Base-by-base conservation (phyloP, 176 grass and related monocot genomes). In the Urochloa ruziziensis region DNA sequence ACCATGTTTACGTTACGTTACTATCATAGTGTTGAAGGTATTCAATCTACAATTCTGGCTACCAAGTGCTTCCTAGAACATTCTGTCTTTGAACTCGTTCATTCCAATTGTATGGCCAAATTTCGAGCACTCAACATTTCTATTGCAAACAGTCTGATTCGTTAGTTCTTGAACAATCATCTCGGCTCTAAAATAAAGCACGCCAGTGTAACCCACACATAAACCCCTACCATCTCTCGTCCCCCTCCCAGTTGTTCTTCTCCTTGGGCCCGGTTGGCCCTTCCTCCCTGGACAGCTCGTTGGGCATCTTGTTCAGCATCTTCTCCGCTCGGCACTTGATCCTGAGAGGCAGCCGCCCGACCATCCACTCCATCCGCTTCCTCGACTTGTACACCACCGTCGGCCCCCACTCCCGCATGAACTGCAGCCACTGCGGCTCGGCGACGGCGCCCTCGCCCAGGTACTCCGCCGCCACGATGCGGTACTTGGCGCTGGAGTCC, bases 331-430 rank as follows among this genome's bases (percentile, higher is more conserved):
- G 73, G 35, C 81, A 70, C 53, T 61, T 88, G 19, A 98, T 57
- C 76, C 67, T 85, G 39, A 28, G 16, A 3, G 91, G 96, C 34
- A 94, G 46, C 49, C 49, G 48, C 3, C 74, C 49, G 37, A 88
- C 18, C 48, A 88, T 67, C 75, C 54, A 74, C 53, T 95, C 93
- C 43, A 91, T 77, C 51, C 85, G 52, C 72, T 74, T 87, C 84
- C 81, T 91, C 21, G 81, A 91, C 77, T 62, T 84, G 77, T 95
- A 94, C 28, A 75, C 65, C 53, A 98, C 84, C 52, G 89, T 93
- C 47, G 93, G 93, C 0, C 96, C 96, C 96, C 93, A 95, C 62
- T 93, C 91, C 81, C 89, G 79, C 96, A 95, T 95, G 89, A 88
- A 95, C 33, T 92, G 86, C 73, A 98, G 85, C 96, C 91, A 95